Percentiles rank a stretch among this genome's conserved stretches.
Evolutionary conservation across 805 yeast genomes (phyloP).

Genomic region (Starmerella potacharoeniae): DNA sequence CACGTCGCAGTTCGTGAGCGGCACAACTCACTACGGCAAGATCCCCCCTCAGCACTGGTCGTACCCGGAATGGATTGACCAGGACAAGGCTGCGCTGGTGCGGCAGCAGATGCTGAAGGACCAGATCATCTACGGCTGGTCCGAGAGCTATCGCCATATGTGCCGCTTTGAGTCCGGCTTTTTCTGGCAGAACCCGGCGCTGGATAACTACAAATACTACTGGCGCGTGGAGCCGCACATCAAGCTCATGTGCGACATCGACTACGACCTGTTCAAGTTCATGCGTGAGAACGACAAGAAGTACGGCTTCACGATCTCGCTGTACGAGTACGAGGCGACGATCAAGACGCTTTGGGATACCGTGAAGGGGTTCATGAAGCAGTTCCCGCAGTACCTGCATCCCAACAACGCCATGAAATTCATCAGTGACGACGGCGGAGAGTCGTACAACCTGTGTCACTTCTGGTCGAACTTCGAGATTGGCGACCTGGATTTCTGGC

Average conservation of each 20-base stretch:
- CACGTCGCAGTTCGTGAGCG: slow-evolving; percentile 47
- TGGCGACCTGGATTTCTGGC: slow-evolving; percentile 59
- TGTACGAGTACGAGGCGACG: slow-evolving; percentile 59
- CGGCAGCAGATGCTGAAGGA: slow-evolving; percentile 45
- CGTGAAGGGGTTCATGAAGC: slow-evolving; percentile 50
- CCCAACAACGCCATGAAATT: slow-evolving; percentile 56
- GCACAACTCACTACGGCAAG: slow-evolving; percentile 57
- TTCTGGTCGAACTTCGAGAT: slow-evolving; percentile 79
- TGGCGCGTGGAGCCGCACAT: slow-evolving; percentile 90
- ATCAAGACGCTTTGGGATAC: slow-evolving; percentile 69
- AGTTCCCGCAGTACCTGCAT: slow-evolving; percentile 48
- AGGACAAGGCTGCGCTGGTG: slow-evolving; percentile 50
- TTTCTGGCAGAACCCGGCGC: slow-evolving; percentile 59
- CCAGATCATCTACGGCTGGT: slow-evolving; percentile 60
- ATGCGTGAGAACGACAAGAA: slow-evolving; percentile 64
- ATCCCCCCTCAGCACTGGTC: slow-evolving; percentile 79
- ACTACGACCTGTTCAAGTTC: slow-evolving; percentile 67
- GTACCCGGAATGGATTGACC: slow-evolving; percentile 70
- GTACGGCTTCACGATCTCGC: slow-evolving; percentile 66
- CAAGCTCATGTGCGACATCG: slow-evolving; percentile 61
- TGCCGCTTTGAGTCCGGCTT: slow-evolving; percentile 81
- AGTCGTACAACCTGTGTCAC: slow-evolving; percentile 71
- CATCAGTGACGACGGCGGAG: slow-evolving; percentile 59
- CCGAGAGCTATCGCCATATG: slow-evolving; percentile 76
- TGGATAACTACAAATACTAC: slow-evolving; percentile 67